These are phyloP conservation scores for Xylona heveae DNA, from an alignment of 495 filamentous ascomycete species.

Conservation along the genomic window DNA sequence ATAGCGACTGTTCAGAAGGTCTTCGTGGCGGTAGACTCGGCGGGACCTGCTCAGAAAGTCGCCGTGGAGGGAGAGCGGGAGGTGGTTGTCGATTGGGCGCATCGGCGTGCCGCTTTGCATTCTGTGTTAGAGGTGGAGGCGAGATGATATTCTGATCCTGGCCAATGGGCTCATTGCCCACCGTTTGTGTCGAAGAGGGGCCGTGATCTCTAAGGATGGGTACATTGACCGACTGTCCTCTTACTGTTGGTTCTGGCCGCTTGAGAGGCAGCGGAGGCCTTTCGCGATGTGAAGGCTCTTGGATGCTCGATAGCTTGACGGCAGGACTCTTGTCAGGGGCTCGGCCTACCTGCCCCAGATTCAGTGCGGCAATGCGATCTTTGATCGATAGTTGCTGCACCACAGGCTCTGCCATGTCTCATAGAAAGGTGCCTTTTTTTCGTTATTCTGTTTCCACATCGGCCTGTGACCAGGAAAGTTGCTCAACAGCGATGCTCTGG, in stretches of 20 bases:
- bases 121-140: conserved; percentile 15
- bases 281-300: no score
- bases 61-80: conserved; percentile 27
- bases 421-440: no score
- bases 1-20: conserved; percentile 20
- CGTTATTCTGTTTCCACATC: no score
- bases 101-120: conserved; percentile 1
- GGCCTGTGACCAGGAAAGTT: no score
- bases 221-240: conserved; percentile 24
- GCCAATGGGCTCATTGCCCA: conserved; percentile 24
- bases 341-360: conserved; percentile 30
- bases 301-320: conserved; percentile 12
- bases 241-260: conserved; percentile 9
- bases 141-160: conserved; percentile 11
- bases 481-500: no score
- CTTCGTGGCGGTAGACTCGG: conserved; percentile 21
- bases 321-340: conserved; percentile 13
- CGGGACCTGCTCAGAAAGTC: conserved; percentile 18
- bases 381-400: conserved; percentile 28
- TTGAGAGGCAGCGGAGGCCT: conserved; percentile 18
- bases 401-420: conserved; percentile 22
- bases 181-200: conserved; percentile 12
- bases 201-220: conserved; percentile 21
- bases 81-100: conserved; percentile 10
- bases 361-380: conserved; percentile 35